A percentile compares a stretch with the other conserved stretches of the same genome.
Conservation (phyloP, 2,329 filamentous ascomycete species). For the Saccharata proteae region DNA sequence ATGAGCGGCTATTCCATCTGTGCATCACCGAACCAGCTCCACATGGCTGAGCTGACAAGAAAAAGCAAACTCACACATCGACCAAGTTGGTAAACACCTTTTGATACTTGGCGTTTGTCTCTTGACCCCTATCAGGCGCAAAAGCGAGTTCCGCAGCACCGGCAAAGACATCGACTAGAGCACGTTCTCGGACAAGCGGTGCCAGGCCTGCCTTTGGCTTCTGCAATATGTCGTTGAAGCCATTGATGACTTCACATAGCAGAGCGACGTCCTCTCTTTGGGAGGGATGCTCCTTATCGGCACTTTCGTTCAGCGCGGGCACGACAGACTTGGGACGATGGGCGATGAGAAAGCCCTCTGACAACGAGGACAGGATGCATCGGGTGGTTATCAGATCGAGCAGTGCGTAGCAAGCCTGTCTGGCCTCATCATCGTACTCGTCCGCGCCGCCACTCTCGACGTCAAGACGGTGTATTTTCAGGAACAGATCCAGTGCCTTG, state of each 20-base stretch:
- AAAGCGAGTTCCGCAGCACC: conserved; percentile 23
- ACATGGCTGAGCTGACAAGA: not conserved
- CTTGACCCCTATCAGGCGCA: conserved; percentile 15
- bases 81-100: conserved; percentile 12
- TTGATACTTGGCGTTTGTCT: conserved; percentile 10
- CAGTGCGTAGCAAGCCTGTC: conserved; percentile 25
- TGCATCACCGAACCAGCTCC: conserved; percentile 9
- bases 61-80: conserved; percentile 6
- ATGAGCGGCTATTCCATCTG: not conserved
- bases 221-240: conserved; percentile 1
- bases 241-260: conserved; percentile 3
- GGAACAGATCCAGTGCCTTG: conserved; percentile 19
- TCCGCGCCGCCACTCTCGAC: conserved; percentile 14
- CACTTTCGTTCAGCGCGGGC: conserved; percentile 6
- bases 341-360: conserved; percentile 19
- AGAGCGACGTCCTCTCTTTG: not conserved
- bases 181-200: conserved; percentile 23
- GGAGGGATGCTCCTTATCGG: no score
- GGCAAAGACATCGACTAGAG: conserved; percentile 22
- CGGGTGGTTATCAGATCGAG: conserved; percentile 22
- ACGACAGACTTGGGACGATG: conserved; percentile 24
- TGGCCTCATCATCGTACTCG: conserved; percentile 26
- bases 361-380: conserved; percentile 23
- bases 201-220: conserved; percentile 16
- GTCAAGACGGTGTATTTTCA: conserved; percentile 23